Evolutionary conservation across 176 grass and related monocot genomes (phyloP).

Genomic region (Luzula sylvatica): DNA sequence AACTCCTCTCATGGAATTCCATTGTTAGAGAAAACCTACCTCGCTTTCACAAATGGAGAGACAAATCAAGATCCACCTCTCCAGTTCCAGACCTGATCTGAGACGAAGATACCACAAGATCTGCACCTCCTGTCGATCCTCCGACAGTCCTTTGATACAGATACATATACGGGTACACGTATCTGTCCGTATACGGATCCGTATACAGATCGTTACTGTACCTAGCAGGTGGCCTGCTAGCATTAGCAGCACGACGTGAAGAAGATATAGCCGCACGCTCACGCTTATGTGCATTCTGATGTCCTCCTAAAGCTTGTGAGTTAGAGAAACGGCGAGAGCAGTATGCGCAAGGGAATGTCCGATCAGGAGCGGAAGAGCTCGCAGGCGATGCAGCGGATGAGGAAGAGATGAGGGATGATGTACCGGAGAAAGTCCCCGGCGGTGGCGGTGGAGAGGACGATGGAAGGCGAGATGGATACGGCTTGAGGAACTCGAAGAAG

Average conservation of each 20-base stretch:
- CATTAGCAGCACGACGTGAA: not conserved
- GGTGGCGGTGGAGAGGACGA: not conserved
- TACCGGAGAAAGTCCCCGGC: not conserved
- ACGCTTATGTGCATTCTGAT: conserved; percentile 44
- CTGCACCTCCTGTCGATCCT: not conserved
- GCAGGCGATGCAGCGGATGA: not conserved
- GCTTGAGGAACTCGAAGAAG: conserved; percentile 28
- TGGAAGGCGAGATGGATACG: not conserved
- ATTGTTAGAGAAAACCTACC: no score
- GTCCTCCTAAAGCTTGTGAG: conserved; percentile 41
- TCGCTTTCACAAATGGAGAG: conserved; percentile 21
- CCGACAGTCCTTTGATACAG: not conserved
- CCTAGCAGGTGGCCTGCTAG: not conserved
- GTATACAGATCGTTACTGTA: not conserved
- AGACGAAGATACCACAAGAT: not conserved
- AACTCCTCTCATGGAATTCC: no score
- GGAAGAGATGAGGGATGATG: not conserved
- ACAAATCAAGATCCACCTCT: conserved; percentile 20
- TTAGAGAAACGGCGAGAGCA: conserved; percentile 29
- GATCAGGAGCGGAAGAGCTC: not conserved
- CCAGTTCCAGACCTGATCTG: not conserved
- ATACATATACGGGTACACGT: conserved; percentile 7
- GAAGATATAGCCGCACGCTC: conserved; percentile 20
- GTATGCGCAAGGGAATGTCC: conserved; percentile 29
- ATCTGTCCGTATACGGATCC: not conserved